Conservation (phyloP, 192 early-diverging fungal species). For the Backusella circina region DNA sequence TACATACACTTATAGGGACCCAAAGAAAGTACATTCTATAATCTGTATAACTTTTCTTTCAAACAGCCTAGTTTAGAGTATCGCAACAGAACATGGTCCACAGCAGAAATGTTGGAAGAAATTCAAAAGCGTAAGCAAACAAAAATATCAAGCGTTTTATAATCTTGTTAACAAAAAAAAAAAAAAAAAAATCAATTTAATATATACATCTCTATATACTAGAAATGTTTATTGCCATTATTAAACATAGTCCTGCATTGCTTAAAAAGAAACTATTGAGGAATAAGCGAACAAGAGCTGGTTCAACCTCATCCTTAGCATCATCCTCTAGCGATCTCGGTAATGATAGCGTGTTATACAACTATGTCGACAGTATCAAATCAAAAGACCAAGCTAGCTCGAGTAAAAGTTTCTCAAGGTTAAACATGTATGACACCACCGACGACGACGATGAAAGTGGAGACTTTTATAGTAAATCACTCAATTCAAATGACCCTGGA, state of each 20-base stretch:
- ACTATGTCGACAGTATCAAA: not conserved
- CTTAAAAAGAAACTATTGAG: conserved; percentile 17
- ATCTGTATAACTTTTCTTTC: conserved; percentile 68
- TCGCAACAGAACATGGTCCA: conserved; percentile 74
- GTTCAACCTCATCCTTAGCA: not conserved
- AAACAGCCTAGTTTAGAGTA: conserved; percentile 73
- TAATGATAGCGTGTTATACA: not conserved
- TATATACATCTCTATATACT: not conserved
- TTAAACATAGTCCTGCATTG: conserved; percentile 22
- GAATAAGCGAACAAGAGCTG: not conserved
- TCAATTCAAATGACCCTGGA: not conserved
- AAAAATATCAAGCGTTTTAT: too few relatives aligned
- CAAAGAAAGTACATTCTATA: conserved; percentile 69
- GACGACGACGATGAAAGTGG: not conserved
- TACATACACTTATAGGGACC: conserved; percentile 46
- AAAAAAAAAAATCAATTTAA: too few relatives aligned
- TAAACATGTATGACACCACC: not conserved
- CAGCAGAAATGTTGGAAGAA: conserved; percentile 59
- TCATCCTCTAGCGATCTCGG: not conserved
- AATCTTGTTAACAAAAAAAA: too few relatives aligned
- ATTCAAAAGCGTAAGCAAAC: conserved; percentile 58
- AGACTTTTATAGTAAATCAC: not conserved
- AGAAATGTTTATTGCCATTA: conserved; percentile 25
- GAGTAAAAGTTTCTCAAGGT: not conserved
- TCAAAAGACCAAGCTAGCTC: not conserved